These are phyloP conservation scores for Oxyria digyna DNA, from an alignment of 148 eudicot species.

Conservation along the genomic window DNA sequence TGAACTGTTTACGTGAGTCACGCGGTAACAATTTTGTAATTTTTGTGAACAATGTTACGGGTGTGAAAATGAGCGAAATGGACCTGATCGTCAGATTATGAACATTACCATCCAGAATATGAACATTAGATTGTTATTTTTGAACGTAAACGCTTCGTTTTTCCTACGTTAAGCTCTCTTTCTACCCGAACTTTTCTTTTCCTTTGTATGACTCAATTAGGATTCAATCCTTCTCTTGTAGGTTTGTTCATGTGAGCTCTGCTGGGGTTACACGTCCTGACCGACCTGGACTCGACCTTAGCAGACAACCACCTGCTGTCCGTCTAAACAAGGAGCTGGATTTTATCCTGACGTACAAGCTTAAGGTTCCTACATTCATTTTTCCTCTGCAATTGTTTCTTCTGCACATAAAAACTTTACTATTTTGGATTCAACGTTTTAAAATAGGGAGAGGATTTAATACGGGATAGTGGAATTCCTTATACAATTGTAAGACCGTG, in stretches of 20 bases:
- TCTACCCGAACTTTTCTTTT: too few relatives aligned
- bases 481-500: constrained; percentile 86
- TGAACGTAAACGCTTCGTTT: too few relatives aligned
- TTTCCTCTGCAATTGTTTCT: not conserved
- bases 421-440: not conserved
- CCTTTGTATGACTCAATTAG: not conserved
- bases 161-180: too few relatives aligned
- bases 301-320: constrained; percentile 98
- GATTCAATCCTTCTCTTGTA: constrained; percentile 11
- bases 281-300: constrained; percentile 92
- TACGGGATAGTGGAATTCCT: constrained; percentile 92
- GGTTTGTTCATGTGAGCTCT: constrained; percentile 92
- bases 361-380: constrained; percentile 46
- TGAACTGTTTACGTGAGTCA: too few relatives aligned
- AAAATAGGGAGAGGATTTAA: constrained; percentile 79
- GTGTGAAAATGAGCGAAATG: too few relatives aligned
- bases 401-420: not conserved
- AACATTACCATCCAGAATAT: too few relatives aligned
- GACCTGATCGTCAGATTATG: too few relatives aligned
- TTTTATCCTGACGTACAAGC: constrained; percentile 79
- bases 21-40: too few relatives aligned
- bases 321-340: constrained; percentile 92
- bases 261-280: constrained; percentile 96
- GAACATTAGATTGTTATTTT: too few relatives aligned
- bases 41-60: too few relatives aligned